phyloP scores from a whole-genome alignment of 2,329 filamentous ascomycete genomes.

The Gliomastix tumulicola region DNA sequence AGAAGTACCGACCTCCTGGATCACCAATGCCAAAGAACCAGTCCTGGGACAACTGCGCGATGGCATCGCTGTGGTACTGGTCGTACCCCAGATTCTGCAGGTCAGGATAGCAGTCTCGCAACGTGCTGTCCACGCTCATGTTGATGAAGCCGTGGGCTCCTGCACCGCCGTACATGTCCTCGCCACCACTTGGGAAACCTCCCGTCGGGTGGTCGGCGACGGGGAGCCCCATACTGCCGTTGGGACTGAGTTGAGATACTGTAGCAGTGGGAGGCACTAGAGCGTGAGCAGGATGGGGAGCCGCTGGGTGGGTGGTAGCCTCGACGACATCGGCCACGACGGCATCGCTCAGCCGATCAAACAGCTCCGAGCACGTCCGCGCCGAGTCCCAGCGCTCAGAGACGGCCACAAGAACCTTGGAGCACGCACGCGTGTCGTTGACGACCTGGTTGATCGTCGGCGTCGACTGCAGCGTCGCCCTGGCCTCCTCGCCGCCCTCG shows the following conservation, averaged over 20 bases:
- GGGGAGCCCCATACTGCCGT: neutral
- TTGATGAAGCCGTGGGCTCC: conserved; percentile 8
- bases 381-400: conserved; percentile 32
- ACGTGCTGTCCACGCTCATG: conserved; percentile 27
- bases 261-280: neutral
- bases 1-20: too few relatives aligned
- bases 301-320: conserved; percentile 3
- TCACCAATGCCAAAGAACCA: conserved; percentile 11
- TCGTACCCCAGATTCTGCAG: conserved; percentile 12
- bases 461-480: conserved; percentile 16
- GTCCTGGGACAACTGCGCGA: conserved; percentile 13
- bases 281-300: too few relatives aligned
- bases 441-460: conserved; percentile 33
- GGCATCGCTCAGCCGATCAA: conserved; percentile 33
- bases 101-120: conserved; percentile 8
- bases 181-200: too few relatives aligned
- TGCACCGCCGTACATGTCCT: conserved; percentile 1
- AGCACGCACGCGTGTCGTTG: conserved; percentile 32
- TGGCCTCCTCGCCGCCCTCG: conserved; percentile 2
- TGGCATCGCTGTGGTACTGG: conserved; percentile 12
- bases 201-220: neutral
- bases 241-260: neutral
- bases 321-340: conserved; percentile 31
- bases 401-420: conserved; percentile 34
- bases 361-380: conserved; percentile 31